phyloP scores from a whole-genome alignment of 495 filamentous ascomycete species.

The Penicillium cinerascens region DNA sequence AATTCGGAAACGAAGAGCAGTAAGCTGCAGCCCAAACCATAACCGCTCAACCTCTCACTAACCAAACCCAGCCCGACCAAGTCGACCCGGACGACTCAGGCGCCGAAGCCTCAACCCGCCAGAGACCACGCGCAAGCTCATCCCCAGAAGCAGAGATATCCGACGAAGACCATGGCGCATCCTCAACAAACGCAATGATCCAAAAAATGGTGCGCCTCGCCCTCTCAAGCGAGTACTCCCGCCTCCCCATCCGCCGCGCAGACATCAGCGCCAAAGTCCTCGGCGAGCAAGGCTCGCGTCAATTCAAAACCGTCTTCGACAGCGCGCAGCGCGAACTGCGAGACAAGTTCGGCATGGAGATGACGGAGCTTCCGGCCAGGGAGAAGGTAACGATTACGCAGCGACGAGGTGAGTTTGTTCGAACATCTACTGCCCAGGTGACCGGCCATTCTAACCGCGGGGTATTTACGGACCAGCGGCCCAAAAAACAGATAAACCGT shows the following conservation, averaged over 20 bases:
- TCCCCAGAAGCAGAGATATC: conserved; percentile 7
- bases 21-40: neutral
- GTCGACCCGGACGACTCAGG: neutral
- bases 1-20: neutral
- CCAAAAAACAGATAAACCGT: conserved; percentile 48
- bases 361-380: conserved; percentile 71
- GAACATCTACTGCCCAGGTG: too few species aligned
- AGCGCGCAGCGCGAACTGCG: conserved; percentile 62
- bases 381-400: conserved; percentile 77
- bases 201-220: conserved; percentile 93
- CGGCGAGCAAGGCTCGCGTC: conserved; percentile 39
- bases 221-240: conserved; percentile 81
- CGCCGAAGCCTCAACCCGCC: neutral
- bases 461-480: too few species aligned
- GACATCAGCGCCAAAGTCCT: conserved; percentile 72
- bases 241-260: conserved; percentile 67
- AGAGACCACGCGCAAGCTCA: conserved; percentile 1
- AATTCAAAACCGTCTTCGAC: conserved; percentile 68
- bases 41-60: neutral
- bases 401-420: conserved; percentile 67
- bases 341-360: conserved; percentile 76
- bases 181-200: conserved; percentile 60
- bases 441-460: too few species aligned
- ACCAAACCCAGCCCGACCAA: neutral
- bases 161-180: conserved; percentile 26